phyloP scores from a whole-genome alignment of 768 basidiomycete genomes.

The Nidula microcarpa region DNA sequence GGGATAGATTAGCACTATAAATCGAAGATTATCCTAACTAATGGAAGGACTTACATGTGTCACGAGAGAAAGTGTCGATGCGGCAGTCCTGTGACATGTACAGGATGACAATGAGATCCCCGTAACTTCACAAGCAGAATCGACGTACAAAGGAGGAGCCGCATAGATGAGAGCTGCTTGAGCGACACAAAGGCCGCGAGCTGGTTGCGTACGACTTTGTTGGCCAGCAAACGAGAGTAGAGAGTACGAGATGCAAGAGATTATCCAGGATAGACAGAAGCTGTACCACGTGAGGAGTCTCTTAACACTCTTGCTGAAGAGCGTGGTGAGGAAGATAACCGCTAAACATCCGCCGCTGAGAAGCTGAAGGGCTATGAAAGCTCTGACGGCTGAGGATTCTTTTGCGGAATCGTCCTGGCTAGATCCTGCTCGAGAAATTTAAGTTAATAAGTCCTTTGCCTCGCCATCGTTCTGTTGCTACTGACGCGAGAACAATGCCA shows the following conservation, averaged over 20 bases:
- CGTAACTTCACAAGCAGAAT: neutral
- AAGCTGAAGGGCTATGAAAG: constrained; percentile 24
- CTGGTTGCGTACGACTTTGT: constrained; percentile 17
- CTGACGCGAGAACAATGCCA: too few species aligned
- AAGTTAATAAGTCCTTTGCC: too few species aligned
- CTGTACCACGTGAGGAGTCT: constrained; percentile 29
- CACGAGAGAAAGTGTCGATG: constrained; percentile 22
- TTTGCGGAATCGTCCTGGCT: too few species aligned
- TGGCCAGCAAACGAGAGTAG: constrained; percentile 26
- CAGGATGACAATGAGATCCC: neutral
- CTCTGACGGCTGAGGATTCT: constrained; percentile 7
- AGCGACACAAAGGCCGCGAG: constrained; percentile 17
- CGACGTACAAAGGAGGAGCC: constrained; percentile 23
- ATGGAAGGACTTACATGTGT: constrained; percentile 15
- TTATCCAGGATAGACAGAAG: constrained; percentile 24
- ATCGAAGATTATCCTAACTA: neutral
- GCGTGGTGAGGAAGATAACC: constrained; percentile 21
- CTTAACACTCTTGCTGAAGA: constrained; percentile 18
- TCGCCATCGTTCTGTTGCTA: too few species aligned
- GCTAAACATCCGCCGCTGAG: constrained; percentile 17
- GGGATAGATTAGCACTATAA: neutral
- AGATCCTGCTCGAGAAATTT: too few species aligned
- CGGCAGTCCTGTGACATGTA: constrained; percentile 15
- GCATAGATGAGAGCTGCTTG: constrained; percentile 27
- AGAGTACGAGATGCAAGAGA: constrained; percentile 25